Conservation (phyloP, 805 yeast species). For the Phaffomyces thermotolerans region DNA sequence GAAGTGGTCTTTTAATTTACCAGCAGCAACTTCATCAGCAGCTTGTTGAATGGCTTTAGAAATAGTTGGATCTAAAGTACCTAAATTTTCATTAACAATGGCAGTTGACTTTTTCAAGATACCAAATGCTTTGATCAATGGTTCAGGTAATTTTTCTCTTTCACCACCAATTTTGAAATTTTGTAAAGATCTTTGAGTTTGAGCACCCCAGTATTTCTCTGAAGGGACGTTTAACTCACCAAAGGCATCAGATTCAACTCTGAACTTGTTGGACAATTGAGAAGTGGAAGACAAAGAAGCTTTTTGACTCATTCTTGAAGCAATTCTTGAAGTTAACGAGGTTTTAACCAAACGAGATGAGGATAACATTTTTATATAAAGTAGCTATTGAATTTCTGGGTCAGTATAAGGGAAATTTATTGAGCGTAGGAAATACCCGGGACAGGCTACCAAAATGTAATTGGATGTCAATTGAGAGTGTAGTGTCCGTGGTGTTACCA, state of each 20-base stretch:
- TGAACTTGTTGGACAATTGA: constrained; percentile 6
- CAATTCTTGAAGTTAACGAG: constrained; percentile 5
- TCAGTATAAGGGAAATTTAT: too few species aligned
- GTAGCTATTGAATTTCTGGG: not conserved
- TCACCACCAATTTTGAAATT: constrained; percentile 96
- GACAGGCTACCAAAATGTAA: too few species aligned
- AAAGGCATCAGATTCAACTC: constrained; percentile 92
- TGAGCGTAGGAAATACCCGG: too few species aligned
- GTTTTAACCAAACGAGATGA: constrained; percentile 7
- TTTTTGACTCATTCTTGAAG: constrained; percentile 4
- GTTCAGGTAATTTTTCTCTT: constrained; percentile 85
- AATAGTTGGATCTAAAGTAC: constrained; percentile 75
- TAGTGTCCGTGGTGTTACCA: too few species aligned
- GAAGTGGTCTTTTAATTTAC: constrained; percentile 88
- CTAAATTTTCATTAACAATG: constrained; percentile 75
- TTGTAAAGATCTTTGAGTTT: constrained; percentile 86
- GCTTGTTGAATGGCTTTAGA: constrained; percentile 86
- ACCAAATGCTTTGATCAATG: constrained; percentile 89
- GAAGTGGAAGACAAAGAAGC: constrained; percentile 4
- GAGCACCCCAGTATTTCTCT: constrained; percentile 95
- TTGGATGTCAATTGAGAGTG: too few species aligned
- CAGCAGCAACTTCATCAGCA: constrained; percentile 90
- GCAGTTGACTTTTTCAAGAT: constrained; percentile 92
- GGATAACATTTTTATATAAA: constrained; percentile 1
- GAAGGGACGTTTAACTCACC: constrained; percentile 91